Evolutionary conservation across 2,329 filamentous ascomycete species (phyloP).

Genomic region (Ilyonectria mors-panacis): DNA sequence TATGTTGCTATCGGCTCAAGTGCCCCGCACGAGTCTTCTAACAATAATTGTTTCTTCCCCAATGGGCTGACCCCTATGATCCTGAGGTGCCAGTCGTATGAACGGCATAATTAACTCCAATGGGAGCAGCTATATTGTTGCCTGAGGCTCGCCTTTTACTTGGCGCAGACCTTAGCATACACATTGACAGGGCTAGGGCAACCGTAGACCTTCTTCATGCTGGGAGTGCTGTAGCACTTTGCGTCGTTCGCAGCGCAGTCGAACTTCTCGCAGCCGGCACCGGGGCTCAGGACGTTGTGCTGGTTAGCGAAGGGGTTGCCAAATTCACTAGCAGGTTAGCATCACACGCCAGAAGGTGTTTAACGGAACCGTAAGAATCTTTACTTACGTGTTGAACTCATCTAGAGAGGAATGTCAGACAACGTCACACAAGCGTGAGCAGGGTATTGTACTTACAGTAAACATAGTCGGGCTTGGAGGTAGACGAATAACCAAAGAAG

Average conservation of each 20-base stretch:
- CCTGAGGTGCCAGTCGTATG: background rate
- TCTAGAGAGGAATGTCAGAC: constrained; percentile 46
- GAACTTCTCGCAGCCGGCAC: constrained; percentile 55
- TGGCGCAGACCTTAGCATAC: constrained; percentile 49
- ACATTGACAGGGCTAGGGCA: constrained; percentile 59
- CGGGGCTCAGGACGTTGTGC: constrained; percentile 56
- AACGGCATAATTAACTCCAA: background rate
- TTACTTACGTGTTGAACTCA: constrained; percentile 54
- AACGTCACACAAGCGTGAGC: constrained; percentile 18
- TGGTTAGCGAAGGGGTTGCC: constrained; percentile 58
- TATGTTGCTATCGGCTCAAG: background rate
- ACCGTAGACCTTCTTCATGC: constrained; percentile 56
- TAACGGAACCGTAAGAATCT: background rate
- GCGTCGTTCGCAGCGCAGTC: constrained; percentile 55
- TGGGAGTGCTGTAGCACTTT: constrained; percentile 58
- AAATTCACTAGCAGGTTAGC: constrained; percentile 43
- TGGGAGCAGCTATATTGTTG: background rate
- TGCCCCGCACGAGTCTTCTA: background rate
- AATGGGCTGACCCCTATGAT: background rate
- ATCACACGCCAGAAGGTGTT: background rate
- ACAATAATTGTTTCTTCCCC: background rate
- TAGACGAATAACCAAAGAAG: constrained; percentile 61
- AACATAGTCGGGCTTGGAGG: constrained; percentile 52
- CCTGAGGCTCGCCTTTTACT: constrained; percentile 31
- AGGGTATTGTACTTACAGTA: constrained; percentile 54